Evolutionary conservation across 169 alveolate species (phyloP).

Genomic region (Plasmodium relictum): DNA sequence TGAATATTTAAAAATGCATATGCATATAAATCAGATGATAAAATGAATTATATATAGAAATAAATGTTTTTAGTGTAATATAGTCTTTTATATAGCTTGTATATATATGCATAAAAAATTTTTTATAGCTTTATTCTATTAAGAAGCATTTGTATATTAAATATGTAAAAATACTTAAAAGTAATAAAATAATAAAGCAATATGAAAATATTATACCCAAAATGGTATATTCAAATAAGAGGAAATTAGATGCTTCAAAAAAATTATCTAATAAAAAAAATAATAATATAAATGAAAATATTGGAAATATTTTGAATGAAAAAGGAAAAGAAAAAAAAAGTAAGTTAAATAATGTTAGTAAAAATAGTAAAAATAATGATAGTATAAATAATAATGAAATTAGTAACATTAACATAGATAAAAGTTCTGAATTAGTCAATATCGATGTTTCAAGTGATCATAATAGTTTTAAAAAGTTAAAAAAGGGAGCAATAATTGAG

Average conservation of each 20-base stretch:
- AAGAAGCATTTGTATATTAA: no score
- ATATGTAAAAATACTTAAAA: neutral
- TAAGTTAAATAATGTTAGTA: neutral
- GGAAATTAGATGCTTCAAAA: slow-evolving; percentile 7
- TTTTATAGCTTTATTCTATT: no score
- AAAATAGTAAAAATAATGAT: neutral
- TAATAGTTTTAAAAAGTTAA: slow-evolving; percentile 5
- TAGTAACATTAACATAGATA: neutral
- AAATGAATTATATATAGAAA: no score
- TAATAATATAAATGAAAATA: neutral
- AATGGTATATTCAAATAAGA: slow-evolving; percentile 30
- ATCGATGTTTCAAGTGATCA: neutral
- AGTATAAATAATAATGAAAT: neutral
- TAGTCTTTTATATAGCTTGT: no score
- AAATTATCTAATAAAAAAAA: neutral
- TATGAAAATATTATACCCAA: no score
- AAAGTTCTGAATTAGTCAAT: neutral
- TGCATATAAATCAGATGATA: neutral
- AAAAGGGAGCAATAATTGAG: slow-evolving; percentile 52
- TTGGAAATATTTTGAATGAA: neutral
- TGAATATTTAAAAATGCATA: neutral
- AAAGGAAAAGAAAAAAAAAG: no score
- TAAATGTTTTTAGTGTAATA: no score
- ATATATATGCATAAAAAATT: no score
- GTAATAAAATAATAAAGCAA: neutral